Conservation (phyloP, 805 yeast genomes). For the Cyberlindnera nakhonratchasimensis region DNA sequence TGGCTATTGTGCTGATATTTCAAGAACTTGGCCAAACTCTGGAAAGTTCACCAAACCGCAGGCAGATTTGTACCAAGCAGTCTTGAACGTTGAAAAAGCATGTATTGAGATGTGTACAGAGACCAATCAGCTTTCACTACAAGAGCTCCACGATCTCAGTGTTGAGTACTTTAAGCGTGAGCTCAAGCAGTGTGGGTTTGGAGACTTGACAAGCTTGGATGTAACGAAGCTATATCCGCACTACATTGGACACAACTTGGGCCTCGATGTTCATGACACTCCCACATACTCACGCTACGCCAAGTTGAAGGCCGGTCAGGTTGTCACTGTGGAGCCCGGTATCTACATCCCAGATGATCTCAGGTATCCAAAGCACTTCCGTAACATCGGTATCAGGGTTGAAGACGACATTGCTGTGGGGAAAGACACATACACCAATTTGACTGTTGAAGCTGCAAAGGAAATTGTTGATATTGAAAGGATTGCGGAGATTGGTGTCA, state of each 20-base stretch:
- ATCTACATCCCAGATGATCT: constrained; percentile 74
- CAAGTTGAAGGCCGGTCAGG: constrained; percentile 64
- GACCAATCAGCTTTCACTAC: constrained; percentile 48
- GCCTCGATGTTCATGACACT: constrained; percentile 85
- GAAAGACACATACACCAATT: constrained; percentile 45
- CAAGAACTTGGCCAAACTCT: constrained; percentile 92
- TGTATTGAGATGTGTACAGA: constrained; percentile 72
- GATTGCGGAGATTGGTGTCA: constrained; percentile 57
- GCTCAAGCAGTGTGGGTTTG: constrained; percentile 69
- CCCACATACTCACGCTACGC: constrained; percentile 59
- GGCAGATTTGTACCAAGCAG: constrained; percentile 83
- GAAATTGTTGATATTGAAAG: constrained; percentile 80
- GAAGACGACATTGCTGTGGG: constrained; percentile 93
- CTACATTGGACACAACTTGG: constrained; percentile 92
- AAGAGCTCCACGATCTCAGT: constrained; percentile 73
- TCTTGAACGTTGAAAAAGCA: constrained; percentile 72
- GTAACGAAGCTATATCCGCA: constrained; percentile 75
- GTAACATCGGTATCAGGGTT: constrained; percentile 88
- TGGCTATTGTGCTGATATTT: constrained; percentile 93
- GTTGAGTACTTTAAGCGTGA: constrained; percentile 57
- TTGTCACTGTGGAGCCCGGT: constrained; percentile 94
- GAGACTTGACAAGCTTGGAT: constrained; percentile 47
- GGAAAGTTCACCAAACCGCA: constrained; percentile 77
- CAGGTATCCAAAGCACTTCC: constrained; percentile 73
- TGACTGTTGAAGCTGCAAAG: constrained; percentile 82